phyloP scores from a whole-genome alignment of 2,329 filamentous ascomycete genomes.

The Colletotrichum sp. region DNA sequence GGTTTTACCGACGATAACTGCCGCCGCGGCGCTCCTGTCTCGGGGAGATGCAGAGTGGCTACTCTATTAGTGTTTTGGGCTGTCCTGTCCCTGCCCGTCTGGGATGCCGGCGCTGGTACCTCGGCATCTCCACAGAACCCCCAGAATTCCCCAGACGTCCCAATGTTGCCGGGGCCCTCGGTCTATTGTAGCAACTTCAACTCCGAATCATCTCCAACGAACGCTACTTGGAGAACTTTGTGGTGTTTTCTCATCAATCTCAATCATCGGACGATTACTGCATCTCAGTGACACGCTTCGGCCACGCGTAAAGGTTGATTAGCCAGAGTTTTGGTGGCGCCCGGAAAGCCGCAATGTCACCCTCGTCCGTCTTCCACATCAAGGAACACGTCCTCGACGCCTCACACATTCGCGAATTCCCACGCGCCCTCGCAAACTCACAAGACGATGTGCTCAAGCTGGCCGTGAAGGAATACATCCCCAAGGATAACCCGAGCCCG shows the following conservation, averaged over 20 bases:
- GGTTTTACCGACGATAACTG: conserved; percentile 22
- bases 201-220: neutral
- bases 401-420: conserved; percentile 84
- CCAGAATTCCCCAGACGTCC: neutral
- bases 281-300: neutral
- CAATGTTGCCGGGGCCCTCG: neutral
- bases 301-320: neutral
- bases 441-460: conserved; percentile 79
- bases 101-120: neutral
- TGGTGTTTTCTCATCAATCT: neutral
- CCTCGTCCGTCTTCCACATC: conserved; percentile 60
- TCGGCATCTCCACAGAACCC: conserved; percentile 13
- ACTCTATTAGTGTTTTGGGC: neutral
- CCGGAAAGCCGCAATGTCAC: conserved; percentile 25
- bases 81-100: neutral
- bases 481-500: conserved; percentile 71
- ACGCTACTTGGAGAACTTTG: neutral
- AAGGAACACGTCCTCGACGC: conserved; percentile 76
- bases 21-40: neutral
- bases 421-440: conserved; percentile 71
- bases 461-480: conserved; percentile 87
- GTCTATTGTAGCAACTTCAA: neutral
- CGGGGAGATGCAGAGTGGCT: neutral
- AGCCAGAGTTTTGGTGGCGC: neutral
- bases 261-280: neutral